Conservation (phyloP, 1,284 basidiomycete species). For the Trametes sp. region DNA sequence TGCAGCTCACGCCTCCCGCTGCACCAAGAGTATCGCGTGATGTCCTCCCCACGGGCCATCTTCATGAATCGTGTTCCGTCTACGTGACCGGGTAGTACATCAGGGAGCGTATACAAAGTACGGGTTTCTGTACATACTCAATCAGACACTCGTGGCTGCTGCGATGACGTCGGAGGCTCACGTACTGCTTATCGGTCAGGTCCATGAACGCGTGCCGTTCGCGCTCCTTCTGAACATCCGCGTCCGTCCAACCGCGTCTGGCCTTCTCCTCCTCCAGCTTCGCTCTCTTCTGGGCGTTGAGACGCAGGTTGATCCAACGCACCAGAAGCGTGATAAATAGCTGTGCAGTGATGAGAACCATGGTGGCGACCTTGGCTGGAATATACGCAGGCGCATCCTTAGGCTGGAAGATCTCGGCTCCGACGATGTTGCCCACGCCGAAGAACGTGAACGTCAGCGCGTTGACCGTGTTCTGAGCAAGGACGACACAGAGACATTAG, state of each 20-base stretch:
- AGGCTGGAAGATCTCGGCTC: conserved; percentile 64
- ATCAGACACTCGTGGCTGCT: conserved; percentile 4
- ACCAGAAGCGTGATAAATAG: conserved; percentile 55
- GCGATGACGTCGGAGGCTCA: conserved; percentile 5
- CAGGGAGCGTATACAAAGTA: conserved; percentile 48
- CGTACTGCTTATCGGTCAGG: conserved; percentile 66
- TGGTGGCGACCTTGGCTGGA: conserved; percentile 66
- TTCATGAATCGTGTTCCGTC: no score
- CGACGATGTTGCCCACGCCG: conserved; percentile 61
- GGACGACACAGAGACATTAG: not conserved
- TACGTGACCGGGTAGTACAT: conserved; percentile 3
- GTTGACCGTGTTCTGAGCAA: conserved; percentile 56
- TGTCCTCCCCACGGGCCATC: no score
- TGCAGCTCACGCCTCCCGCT: no score
- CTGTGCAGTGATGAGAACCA: conserved; percentile 60
- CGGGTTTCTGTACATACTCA: conserved; percentile 40
- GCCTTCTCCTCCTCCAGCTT: conserved; percentile 52
- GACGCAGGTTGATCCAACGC: conserved; percentile 58
- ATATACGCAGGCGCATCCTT: conserved; percentile 66
- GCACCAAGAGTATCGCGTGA: no score
- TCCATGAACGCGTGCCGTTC: conserved; percentile 66
- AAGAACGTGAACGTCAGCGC: conserved; percentile 60
- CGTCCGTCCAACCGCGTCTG: conserved; percentile 59
- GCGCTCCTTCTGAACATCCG: conserved; percentile 60
- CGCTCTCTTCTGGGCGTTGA: conserved; percentile 56